Conservation (phyloP, 441 rosid genomes). For the Jatropha multifida region DNA sequence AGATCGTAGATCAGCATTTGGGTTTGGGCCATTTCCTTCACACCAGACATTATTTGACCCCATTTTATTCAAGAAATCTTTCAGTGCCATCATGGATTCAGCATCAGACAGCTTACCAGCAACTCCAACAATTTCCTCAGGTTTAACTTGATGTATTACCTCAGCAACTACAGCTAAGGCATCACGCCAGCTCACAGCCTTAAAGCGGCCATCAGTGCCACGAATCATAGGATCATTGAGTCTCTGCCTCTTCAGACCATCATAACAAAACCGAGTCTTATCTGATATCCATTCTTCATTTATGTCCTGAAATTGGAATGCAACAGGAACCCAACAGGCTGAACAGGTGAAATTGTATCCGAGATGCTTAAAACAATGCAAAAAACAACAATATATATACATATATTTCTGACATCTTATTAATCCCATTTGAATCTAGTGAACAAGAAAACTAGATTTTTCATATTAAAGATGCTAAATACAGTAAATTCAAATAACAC, state of each 20-base stretch:
- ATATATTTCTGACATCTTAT: not conserved
- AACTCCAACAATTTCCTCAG: slow-evolving; percentile 83
- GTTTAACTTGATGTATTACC: slow-evolving; percentile 63
- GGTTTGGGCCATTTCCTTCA: slow-evolving; percentile 76
- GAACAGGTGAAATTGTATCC: slow-evolving; percentile 2
- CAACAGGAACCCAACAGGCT: slow-evolving; percentile 6
- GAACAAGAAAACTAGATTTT: not conserved
- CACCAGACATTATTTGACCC: slow-evolving; percentile 90
- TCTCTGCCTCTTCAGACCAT: slow-evolving; percentile 97
- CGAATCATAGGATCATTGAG: slow-evolving; percentile 97
- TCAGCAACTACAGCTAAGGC: slow-evolving; percentile 91
- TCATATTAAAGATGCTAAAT: not conserved
- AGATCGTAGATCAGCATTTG: slow-evolving; percentile 87
- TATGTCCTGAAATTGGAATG: slow-evolving; percentile 60
- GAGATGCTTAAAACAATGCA: slow-evolving; percentile 11
- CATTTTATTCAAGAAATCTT: slow-evolving; percentile 83
- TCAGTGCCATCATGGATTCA: slow-evolving; percentile 95
- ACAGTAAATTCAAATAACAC: not conserved
- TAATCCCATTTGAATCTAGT: not conserved
- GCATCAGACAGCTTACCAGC: slow-evolving; percentile 96
- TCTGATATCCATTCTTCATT: slow-evolving; percentile 99
- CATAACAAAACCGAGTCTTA: slow-evolving; percentile 89
- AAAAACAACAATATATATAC: not conserved
- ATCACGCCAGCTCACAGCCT: slow-evolving; percentile 89
- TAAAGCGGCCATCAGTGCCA: slow-evolving; percentile 82